phyloP scores from a whole-genome alignment of 1,284 basidiomycete species.

The Pyrrhoderma lamaoense region DNA sequence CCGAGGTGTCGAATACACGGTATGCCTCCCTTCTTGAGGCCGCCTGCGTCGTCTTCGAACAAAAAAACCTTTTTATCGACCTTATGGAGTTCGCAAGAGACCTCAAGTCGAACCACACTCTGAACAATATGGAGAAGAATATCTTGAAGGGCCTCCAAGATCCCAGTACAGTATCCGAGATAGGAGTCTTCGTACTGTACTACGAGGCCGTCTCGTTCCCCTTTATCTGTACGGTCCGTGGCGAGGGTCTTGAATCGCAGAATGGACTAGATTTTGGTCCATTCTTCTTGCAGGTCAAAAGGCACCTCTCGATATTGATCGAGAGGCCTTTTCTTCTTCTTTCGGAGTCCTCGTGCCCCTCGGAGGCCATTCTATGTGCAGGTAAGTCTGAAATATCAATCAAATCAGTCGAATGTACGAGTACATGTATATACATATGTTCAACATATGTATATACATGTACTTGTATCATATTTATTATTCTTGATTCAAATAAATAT shows the following conservation, averaged over 20 bases:
- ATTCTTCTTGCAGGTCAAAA: conserved; percentile 22
- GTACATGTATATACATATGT: no score
- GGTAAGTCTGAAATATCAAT: neutral
- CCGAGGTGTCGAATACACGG: conserved; percentile 26
- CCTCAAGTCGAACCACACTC: conserved; percentile 23
- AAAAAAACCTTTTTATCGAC: conserved; percentile 19
- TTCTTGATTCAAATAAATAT: no score
- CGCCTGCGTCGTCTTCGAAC: conserved; percentile 22
- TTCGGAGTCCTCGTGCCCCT: no score
- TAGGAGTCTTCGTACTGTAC: conserved; percentile 29
- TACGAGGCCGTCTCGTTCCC: conserved; percentile 25
- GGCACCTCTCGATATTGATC: conserved; percentile 22
- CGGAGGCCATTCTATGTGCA: conserved; percentile 18
- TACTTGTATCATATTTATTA: no score
- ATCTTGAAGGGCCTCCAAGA: conserved; percentile 27
- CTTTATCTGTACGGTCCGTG: conserved; percentile 26
- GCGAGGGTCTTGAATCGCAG: neutral
- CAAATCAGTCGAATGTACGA: no score
- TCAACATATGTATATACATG: no score
- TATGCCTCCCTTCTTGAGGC: conserved; percentile 28
- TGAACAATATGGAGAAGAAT: conserved; percentile 27
- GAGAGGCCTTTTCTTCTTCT: conserved; percentile 21
- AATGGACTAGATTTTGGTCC: conserved; percentile 26
- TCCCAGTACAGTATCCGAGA: conserved; percentile 30
- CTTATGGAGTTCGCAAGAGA: conserved; percentile 25